Conservation (phyloP, 768 basidiomycete genomes). For the Tulasnella sp. region DNA sequence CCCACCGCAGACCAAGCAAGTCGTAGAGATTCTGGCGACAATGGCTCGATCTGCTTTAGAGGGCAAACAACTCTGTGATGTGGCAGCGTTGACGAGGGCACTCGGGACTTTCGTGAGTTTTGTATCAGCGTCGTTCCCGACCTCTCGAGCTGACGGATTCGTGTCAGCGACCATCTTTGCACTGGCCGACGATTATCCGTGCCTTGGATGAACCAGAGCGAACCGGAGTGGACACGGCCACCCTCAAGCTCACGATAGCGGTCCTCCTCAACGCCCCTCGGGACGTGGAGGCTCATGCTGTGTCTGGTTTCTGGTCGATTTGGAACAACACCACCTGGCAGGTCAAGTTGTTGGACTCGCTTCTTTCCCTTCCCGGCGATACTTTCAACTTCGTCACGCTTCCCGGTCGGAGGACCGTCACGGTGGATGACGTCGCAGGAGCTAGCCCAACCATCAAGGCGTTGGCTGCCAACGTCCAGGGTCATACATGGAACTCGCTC, state of each 20-base stretch:
- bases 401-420: constrained; percentile 77
- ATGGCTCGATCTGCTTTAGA: constrained; percentile 68
- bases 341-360: constrained; percentile 78
- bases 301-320: constrained; percentile 75
- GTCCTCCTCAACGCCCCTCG: constrained; percentile 79
- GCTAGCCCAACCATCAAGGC: constrained; percentile 91
- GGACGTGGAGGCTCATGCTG: constrained; percentile 70
- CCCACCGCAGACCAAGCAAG: constrained; percentile 66
- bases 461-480: constrained; percentile 84
- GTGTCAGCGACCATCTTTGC: constrained; percentile 55
- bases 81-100: constrained; percentile 66
- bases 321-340: constrained; percentile 88
- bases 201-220: constrained; percentile 83
- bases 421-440: constrained; percentile 78
- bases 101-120: constrained; percentile 67
- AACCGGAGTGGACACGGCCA: constrained; percentile 81
- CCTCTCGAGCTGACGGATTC: constrained; percentile 30
- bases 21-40: constrained; percentile 65
- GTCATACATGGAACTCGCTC: constrained; percentile 90
- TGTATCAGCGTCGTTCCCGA: not conserved
- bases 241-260: constrained; percentile 82
- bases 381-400: constrained; percentile 90
- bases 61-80: constrained; percentile 67
- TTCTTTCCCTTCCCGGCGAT: constrained; percentile 83
- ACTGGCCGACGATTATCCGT: constrained; percentile 79